Conservation (phyloP, 345 rosid genomes). For the Dimocarpus longan region DNA sequence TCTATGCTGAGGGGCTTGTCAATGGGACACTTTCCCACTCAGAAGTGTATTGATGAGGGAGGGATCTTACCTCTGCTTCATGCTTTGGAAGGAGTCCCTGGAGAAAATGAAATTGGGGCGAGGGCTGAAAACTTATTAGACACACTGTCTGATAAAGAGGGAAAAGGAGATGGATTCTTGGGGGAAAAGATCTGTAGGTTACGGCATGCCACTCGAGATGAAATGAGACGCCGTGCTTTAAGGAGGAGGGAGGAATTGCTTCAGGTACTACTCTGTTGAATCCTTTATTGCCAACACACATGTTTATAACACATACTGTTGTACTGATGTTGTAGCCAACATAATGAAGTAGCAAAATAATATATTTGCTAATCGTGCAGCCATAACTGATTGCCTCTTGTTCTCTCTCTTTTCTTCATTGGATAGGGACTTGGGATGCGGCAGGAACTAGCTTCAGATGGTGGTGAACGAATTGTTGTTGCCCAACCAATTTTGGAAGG, state of each 20-base stretch:
- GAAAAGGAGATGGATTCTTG: conserved; percentile 93
- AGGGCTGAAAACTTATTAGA: conserved; percentile 97
- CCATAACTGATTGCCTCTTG: conserved; percentile 23
- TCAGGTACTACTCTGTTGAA: conserved; percentile 49
- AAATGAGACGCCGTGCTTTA: conserved; percentile 91
- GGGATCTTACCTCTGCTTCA: conserved; percentile 86
- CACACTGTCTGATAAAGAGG: conserved; percentile 85
- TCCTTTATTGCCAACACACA: conserved; percentile 2
- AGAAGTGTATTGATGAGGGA: conserved; percentile 79
- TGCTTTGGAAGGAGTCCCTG: conserved; percentile 90
- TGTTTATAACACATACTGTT: neutral
- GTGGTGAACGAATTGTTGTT: conserved; percentile 90
- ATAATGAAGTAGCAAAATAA: neutral
- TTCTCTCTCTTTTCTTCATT: neutral
- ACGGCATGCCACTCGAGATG: conserved; percentile 90
- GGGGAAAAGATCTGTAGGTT: conserved; percentile 71
- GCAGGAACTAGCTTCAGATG: conserved; percentile 82
- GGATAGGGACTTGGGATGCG: conserved; percentile 87
- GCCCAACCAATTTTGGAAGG: conserved; percentile 88
- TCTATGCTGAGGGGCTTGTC: conserved; percentile 95
- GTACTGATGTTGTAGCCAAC: neutral
- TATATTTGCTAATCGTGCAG: conserved; percentile 20
- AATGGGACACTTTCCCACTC: conserved; percentile 95
- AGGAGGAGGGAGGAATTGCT: conserved; percentile 84
- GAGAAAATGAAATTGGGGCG: conserved; percentile 95